A percentile compares a stretch with the other conserved stretches of the same genome.
These are phyloP conservation scores for Aspergillus carlsbadensis DNA, from an alignment of 495 filamentous ascomycete species.

Conservation along the genomic window DNA sequence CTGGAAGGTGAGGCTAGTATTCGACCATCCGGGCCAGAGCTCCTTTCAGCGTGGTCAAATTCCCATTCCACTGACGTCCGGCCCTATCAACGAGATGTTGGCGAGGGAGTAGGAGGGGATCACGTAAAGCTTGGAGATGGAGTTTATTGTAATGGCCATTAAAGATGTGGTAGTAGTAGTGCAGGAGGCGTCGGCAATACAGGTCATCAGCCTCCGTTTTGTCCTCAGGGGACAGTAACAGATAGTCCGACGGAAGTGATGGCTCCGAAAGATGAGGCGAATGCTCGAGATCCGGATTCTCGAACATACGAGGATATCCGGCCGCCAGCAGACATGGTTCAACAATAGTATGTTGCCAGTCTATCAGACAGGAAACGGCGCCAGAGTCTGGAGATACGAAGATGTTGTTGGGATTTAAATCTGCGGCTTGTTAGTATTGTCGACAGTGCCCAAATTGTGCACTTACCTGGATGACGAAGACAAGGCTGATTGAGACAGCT, in stretches of 20 bases:
- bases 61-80: too few species aligned
- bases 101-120: conserved; percentile 1
- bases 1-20: conserved; percentile 4
- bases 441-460: too few species aligned
- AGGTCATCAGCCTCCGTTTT: conserved; percentile 7
- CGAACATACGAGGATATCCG: conserved; percentile 1
- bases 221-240: not conserved
- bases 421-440: too few species aligned
- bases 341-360: conserved; percentile 13
- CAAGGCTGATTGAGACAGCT: too few species aligned
- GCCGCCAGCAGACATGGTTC: not conserved
- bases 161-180: conserved; percentile 6
- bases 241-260: conserved; percentile 1
- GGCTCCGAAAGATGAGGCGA: not conserved
- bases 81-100: too few species aligned
- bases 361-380: conserved; percentile 11
- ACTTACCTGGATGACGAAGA: too few species aligned
- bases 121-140: conserved; percentile 4
- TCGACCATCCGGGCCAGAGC: too few species aligned
- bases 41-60: too few species aligned
- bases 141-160: conserved; percentile 6
- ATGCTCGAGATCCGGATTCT: conserved; percentile 5
- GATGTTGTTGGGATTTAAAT: too few species aligned
- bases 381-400: conserved; percentile 7
- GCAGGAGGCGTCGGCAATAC: not conserved